Evolutionary conservation across 2,329 filamentous ascomycete species (phyloP).

Genomic region (Cercospora janseana): DNA sequence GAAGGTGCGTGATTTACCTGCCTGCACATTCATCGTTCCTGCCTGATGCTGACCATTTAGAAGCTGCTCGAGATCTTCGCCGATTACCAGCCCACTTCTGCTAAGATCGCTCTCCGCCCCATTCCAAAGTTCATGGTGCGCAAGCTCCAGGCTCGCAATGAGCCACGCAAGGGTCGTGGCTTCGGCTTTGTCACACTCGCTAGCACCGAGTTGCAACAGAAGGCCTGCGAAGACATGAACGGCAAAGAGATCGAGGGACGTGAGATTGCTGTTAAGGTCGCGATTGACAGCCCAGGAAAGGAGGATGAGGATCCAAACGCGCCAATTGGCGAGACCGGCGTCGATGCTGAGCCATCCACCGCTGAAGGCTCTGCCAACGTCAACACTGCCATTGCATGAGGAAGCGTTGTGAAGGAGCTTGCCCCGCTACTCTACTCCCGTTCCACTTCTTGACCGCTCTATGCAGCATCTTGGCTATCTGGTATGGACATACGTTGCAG

Average conservation of each 20-base stretch:
- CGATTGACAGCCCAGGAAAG: conserved; percentile 99
- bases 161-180: conserved; percentile 97
- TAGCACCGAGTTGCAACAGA: conserved; percentile 93
- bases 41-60: conserved; percentile 30
- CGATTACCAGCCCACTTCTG: conserved; percentile 85
- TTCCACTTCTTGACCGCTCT: conserved; percentile 18
- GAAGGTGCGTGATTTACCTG: conserved; percentile 62
- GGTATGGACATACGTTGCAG: conserved; percentile 27
- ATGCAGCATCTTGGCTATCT: conserved; percentile 25
- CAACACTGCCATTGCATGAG: conserved; percentile 32
- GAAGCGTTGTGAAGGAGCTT: not conserved
- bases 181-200: conserved; percentile 97
- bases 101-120: conserved; percentile 97
- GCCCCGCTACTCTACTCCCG: conserved; percentile 17
- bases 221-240: conserved; percentile 98
- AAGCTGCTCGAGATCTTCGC: conserved; percentile 97
- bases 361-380: conserved; percentile 39
- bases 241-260: conserved; percentile 98
- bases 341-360: conserved; percentile 34
- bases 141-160: conserved; percentile 97
- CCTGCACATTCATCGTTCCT: conserved; percentile 1
- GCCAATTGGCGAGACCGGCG: conserved; percentile 40
- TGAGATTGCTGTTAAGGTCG: conserved; percentile 99
- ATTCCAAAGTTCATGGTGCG: conserved; percentile 99
- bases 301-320: conserved; percentile 71